Percentiles rank a stretch among this genome's conserved stretches.
Evolutionary conservation across 148 eudicot species (phyloP).

Genomic region (Camellia lanceoleosa): DNA sequence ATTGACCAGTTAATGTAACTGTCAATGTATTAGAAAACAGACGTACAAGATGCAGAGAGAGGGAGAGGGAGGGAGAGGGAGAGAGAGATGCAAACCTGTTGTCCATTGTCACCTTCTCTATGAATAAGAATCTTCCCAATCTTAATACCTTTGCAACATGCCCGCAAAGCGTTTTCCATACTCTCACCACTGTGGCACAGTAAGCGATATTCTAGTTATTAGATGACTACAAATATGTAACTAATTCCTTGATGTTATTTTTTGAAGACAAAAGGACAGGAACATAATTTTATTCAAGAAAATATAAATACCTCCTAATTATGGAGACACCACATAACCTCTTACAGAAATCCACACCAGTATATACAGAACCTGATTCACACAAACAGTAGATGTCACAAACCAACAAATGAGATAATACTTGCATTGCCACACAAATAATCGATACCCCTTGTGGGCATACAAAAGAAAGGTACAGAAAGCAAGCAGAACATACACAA

Average conservation of each 20-base stretch:
- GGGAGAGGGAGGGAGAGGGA: not conserved
- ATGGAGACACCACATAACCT: conserved; percentile 93
- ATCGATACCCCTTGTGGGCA: not conserved
- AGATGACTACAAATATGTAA: conserved; percentile 9
- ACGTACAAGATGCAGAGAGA: not conserved
- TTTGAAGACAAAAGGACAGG: not conserved
- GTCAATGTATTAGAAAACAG: conserved; percentile 9
- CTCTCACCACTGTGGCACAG: conserved; percentile 78
- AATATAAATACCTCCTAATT: conserved; percentile 65
- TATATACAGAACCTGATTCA: conserved; percentile 78
- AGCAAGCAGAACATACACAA: not conserved
- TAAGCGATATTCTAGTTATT: not conserved
- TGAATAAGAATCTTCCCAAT: conserved; percentile 96
- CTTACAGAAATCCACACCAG: conserved; percentile 95
- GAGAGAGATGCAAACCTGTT: conserved; percentile 54
- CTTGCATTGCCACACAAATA: not conserved
- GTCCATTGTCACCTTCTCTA: conserved; percentile 92
- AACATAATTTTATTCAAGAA: not conserved
- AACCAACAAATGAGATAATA: not conserved
- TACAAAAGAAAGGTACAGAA: not conserved
- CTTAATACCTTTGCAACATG: conserved; percentile 96
- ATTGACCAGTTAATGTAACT: conserved; percentile 8
- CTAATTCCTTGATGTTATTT: not conserved
- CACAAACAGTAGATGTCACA: conserved; percentile 15
- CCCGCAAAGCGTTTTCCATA: conserved; percentile 96